Base-by-base conservation (phyloP, 2,329 filamentous ascomycete genomes). In the Trichoderma harzianum region DNA sequence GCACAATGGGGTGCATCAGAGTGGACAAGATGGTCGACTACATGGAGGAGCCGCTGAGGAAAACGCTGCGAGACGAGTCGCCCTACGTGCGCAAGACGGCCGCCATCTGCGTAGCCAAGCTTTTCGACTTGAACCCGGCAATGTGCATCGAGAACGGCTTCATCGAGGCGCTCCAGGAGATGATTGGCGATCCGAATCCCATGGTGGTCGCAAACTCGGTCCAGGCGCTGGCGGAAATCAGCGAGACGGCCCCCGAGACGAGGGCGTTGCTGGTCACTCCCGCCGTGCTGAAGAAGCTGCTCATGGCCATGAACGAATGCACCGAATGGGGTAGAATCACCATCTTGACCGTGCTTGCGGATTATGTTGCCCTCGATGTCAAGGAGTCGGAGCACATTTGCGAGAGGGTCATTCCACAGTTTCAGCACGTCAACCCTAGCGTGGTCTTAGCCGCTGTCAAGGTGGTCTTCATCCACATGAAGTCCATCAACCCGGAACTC, bases 21-120 rank as follows among this genome's bases (percentile, higher is more conserved):
- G 96, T 99, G 70, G 96, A 98, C 77, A 99, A 99, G 83, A 99
- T 99, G 94, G 94, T 98, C 75, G 96, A 99, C 80, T 99, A 99
- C 82, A 98, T 99, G 95, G 96, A 98, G 82, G 96, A 99, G 79
- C 96, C 96, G 16, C 84, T 99, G 74, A 90, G 96, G 77, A 99
- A 99, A 85, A 99, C 96, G 14, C 86, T 99, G 76, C 91, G 94
- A 82, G 96, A 99, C 83, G 96, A 99, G 83, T 98, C 95, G 63
- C 96, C 96, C 0, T 99, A 99, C 82, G 96, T 99, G 73, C 93
- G 96, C 77, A 99, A 99, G 85, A 99, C 96, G 2, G 96, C 96
- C 57, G 96, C 95, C 53, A 96, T 99, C 75, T 98, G 96, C 80
- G 96, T 99, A 58, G 96, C 96, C 68, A 99, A 99, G 83, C 89